These are phyloP conservation scores for Penicillium sp. DNA, from an alignment of 2,329 filamentous ascomycete genomes.

Conservation along the genomic window DNA sequence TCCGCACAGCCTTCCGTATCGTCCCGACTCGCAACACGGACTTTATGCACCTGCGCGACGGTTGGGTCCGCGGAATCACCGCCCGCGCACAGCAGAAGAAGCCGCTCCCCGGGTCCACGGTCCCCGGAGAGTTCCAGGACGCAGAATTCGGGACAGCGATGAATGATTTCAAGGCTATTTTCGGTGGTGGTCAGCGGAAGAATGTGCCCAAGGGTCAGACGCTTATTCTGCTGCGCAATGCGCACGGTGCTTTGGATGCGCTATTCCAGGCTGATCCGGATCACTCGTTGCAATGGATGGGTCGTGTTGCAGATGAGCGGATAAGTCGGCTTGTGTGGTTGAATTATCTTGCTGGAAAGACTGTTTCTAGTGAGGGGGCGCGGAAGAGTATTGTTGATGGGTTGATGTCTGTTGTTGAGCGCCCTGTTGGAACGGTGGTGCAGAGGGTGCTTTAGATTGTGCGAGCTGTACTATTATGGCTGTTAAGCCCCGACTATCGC, in stretches of 20 bases:
- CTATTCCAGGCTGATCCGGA: conserved; percentile 55
- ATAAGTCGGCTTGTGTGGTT: conserved; percentile 80
- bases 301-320: conserved; percentile 70
- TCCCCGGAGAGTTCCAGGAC: conserved; percentile 54
- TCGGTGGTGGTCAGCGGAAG: conserved; percentile 62
- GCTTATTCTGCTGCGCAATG: conserved; percentile 66
- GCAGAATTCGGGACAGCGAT: conserved; percentile 72
- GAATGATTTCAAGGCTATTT: conserved; percentile 73
- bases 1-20: conserved; percentile 76
- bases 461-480: background rate
- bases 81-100: conserved; percentile 59
- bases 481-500: background rate
- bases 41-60: conserved; percentile 87
- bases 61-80: conserved; percentile 80
- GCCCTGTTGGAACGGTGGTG: conserved; percentile 82
- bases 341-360: conserved; percentile 80
- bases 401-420: conserved; percentile 78
- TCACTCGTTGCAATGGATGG: conserved; percentile 56
- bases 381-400: conserved; percentile 80
- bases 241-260: conserved; percentile 61
- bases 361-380: conserved; percentile 78
- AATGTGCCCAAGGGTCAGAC: conserved; percentile 76
- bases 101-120: conserved; percentile 28
- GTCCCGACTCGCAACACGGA: conserved; percentile 91
- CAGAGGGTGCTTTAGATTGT: conserved; percentile 57